Conservation (phyloP, 148 eudicot genomes). For the Rheum nobile region DNA sequence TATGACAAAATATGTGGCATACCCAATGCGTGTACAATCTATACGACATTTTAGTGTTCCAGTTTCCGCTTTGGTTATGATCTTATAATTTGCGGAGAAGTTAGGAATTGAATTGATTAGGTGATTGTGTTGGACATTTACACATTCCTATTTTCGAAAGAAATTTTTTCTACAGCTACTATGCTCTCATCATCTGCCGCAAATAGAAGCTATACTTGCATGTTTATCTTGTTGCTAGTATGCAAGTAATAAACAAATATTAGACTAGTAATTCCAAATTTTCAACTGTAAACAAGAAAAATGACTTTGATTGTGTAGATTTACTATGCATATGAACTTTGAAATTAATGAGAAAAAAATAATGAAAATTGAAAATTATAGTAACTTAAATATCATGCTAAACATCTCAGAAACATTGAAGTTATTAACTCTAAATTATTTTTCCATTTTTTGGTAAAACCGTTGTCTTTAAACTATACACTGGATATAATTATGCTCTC, state of each 20-base stretch:
- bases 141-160: neutral
- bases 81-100: neutral
- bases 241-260: neutral
- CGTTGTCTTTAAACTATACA: too few relatives aligned
- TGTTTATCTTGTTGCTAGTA: neutral
- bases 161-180: neutral
- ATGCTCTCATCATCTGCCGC: neutral
- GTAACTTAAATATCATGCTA: too few relatives aligned
- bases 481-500: too few relatives aligned
- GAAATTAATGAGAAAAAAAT: too few relatives aligned
- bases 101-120: neutral
- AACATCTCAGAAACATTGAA: too few relatives aligned
- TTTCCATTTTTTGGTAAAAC: too few relatives aligned
- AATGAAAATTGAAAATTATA: too few relatives aligned
- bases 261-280: neutral
- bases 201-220: neutral
- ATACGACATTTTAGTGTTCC: neutral
- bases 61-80: neutral
- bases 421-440: too few relatives aligned
- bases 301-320: too few relatives aligned
- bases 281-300: neutral
- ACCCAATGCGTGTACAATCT: neutral
- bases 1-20: neutral
- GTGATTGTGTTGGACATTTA: conserved; percentile 1
- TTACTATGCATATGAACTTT: too few relatives aligned